These are phyloP conservation scores for Oldenlandia corymbosa DNA, from an alignment of 257 asterid species.

Conservation along the genomic window DNA sequence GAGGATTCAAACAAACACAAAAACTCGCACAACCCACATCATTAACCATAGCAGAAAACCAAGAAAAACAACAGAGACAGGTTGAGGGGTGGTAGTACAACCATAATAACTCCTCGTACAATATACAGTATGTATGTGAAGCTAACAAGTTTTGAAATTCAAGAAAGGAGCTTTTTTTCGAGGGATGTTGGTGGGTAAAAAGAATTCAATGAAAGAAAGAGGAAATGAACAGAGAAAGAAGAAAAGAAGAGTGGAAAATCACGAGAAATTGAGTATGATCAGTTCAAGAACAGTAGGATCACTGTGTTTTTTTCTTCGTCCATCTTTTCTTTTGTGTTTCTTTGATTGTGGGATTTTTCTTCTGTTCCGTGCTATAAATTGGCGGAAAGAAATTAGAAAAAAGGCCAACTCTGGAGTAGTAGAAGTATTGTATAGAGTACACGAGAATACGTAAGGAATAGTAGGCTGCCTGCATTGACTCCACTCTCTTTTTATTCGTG, in stretches of 20 bases:
- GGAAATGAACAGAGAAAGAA: neutral
- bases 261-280: neutral
- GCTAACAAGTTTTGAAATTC: no score
- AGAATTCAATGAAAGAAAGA: neutral
- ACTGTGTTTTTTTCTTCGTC: neutral
- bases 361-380: neutral
- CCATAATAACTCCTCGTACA: neutral
- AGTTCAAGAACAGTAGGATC: neutral
- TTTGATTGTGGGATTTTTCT: no score
- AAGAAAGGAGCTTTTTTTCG: slow-evolving; percentile 3
- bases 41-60: neutral
- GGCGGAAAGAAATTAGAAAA: slow-evolving; percentile 16
- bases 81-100: slow-evolving; percentile 3
- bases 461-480: slow-evolving; percentile 10
- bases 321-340: no score
- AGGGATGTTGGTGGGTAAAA: neutral
- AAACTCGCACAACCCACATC: neutral
- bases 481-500: neutral
- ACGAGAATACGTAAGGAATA: no score
- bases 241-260: neutral
- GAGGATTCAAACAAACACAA: neutral
- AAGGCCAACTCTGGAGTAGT: no score
- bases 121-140: neutral
- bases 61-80: neutral
- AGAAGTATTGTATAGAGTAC: no score